Base-by-base conservation (phyloP, 2,329 filamentous ascomycete species). In the Beauveria sp. region DNA sequence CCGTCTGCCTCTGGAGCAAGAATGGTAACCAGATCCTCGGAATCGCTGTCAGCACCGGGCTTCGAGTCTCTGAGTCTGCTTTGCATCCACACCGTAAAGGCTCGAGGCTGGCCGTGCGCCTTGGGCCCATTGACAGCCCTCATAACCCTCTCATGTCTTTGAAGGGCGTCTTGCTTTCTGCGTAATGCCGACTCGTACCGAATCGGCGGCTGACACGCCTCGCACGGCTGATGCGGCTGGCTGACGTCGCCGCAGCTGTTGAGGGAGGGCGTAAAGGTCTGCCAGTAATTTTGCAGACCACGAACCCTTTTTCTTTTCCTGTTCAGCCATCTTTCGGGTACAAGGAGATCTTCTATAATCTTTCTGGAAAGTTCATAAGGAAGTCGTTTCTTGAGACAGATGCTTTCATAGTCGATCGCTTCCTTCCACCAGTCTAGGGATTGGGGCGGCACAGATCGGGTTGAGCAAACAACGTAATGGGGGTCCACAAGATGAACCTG, bases 401-500 rank as follows among this genome's bases (percentile, higher is more conserved):
- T 8, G 7, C 1, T 10, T 3, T 46, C 37, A 16, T 30, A 53
- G 2, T 47, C 16, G n/a, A 20, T 46, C 14, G 57, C 47, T 14
- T 59, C 48, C 40, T 20, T 22, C 57, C 57, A 59, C 48, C 48
- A 53, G 3, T 44, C 26, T 12, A 53, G 3, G 48, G n/a, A 47
- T 20, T 59, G 57, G 1, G 57, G 40, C 9, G 48, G 57, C 40
- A 59, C 48, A 16, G 34, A 50, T 3, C 20, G 37, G 14, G 57
- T 59, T 20, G 57, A 59, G 48, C 37, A 20, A 2, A 59, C 48
- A 4, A 59, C 12, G 16, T 47, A 59, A 16, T 59, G 48, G 6
- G 57, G 57, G 8, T 59, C 57, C 18, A 53, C 57, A 10, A 53
- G 57, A 28, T 59, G 57, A 52, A 59, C 9, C 12, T 52, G 40